Conservation (phyloP, 306 rosid species). For the Cicer cuneatum region DNA sequence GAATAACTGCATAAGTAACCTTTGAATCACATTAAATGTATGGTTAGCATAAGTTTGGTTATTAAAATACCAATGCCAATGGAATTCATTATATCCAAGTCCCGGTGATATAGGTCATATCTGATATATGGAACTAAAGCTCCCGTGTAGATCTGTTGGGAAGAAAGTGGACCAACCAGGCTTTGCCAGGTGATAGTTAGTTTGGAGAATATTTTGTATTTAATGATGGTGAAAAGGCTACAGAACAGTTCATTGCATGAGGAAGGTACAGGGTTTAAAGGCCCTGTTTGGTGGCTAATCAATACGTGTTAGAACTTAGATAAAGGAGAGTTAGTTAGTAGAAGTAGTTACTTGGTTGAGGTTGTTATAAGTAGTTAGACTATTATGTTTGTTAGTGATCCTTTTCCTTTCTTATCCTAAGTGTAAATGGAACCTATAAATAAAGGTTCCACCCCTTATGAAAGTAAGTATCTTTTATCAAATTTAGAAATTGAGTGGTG, state of each 20-base stretch:
- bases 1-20: not conserved
- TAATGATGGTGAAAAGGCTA: slow-evolving; percentile 30
- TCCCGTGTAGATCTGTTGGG: slow-evolving; percentile 28
- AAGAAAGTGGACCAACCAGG: slow-evolving; percentile 27
- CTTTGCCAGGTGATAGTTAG: slow-evolving; percentile 22
- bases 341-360: too few relatives aligned
- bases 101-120: not conserved
- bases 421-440: too few relatives aligned
- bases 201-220: slow-evolving; percentile 26
- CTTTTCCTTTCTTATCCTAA: too few relatives aligned
- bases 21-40: not conserved
- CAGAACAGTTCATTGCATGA: slow-evolving; percentile 24
- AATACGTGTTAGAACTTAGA: not conserved
- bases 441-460: too few relatives aligned
- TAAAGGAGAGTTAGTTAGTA: too few relatives aligned
- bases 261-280: slow-evolving; percentile 16
- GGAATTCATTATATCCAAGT: slow-evolving; percentile 7
- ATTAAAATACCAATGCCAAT: not conserved
- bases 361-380: too few relatives aligned
- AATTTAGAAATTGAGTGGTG: too few relatives aligned
- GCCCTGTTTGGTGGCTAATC: slow-evolving; percentile 1
- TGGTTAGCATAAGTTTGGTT: not conserved
- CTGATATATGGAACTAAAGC: slow-evolving; percentile 32
- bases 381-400: too few relatives aligned
- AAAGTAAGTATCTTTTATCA: too few relatives aligned